Percentiles rank a stretch among this genome's conserved stretches.
Conservation (phyloP, 177 flowering plant species). For the Vitis hybrid region DNA sequence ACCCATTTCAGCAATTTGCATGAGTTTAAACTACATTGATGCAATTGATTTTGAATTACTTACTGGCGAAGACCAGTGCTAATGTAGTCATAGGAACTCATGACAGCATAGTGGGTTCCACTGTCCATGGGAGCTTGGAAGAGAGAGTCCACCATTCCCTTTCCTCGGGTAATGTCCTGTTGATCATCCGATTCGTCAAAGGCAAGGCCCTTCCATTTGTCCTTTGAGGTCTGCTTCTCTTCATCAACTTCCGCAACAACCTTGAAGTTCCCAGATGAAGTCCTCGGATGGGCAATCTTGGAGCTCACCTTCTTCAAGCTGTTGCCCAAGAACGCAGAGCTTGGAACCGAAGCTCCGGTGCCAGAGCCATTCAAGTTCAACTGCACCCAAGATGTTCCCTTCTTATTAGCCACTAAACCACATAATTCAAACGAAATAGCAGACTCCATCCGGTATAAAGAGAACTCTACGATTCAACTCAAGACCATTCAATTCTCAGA, state of each 20-base stretch:
- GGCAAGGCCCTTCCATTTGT: constrained; percentile 33
- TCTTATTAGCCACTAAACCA: constrained; percentile 7
- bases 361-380: constrained; percentile 18
- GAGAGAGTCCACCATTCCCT: constrained; percentile 37
- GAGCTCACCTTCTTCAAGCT: constrained; percentile 27
- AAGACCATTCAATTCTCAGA: not conserved
- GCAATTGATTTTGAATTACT: not conserved
- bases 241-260: constrained; percentile 23
- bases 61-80: constrained; percentile 32
- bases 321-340: constrained; percentile 19
- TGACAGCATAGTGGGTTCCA: constrained; percentile 33
- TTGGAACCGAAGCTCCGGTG: constrained; percentile 11
- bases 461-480: not conserved
- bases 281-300: not conserved
- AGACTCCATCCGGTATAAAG: not conserved
- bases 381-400: constrained; percentile 16
- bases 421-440: not conserved
- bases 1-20: not conserved
- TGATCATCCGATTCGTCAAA: constrained; percentile 33
- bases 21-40: not conserved
- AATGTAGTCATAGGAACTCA: constrained; percentile 36
- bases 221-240: constrained; percentile 25
- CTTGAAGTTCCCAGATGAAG: constrained; percentile 13
- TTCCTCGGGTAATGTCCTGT: constrained; percentile 38
- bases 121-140: constrained; percentile 34